These are phyloP conservation scores for Rubus parviflorus DNA, from an alignment of 306 rosid species.

Conservation along the genomic window DNA sequence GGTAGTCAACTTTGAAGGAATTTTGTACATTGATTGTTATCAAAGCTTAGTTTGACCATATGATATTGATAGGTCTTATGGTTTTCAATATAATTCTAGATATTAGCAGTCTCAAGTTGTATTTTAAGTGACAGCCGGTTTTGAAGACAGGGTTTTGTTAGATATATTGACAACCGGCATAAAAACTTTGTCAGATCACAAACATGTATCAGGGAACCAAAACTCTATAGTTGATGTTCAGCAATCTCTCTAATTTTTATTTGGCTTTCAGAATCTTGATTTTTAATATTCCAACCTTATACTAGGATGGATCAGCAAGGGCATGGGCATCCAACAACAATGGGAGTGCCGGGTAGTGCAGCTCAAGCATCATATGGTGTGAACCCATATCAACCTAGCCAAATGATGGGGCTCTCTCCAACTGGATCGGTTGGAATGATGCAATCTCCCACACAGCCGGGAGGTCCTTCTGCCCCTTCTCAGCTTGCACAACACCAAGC, in stretches of 20 bases:
- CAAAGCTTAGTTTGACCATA: neutral
- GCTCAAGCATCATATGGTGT: slow-evolving; percentile 31
- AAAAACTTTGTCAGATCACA: neutral
- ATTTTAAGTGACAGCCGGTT: neutral
- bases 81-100: neutral
- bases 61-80: neutral
- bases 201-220: neutral
- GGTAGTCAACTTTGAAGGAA: neutral
- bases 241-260: neutral
- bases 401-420: slow-evolving; percentile 29
- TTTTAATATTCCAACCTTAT: neutral
- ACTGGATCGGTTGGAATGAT: slow-evolving; percentile 27
- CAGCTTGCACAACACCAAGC: slow-evolving; percentile 41
- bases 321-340: slow-evolving; percentile 27
- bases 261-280: neutral
- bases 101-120: neutral
- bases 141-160: neutral
- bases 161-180: neutral
- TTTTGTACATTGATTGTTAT: neutral
- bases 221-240: neutral
- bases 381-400: slow-evolving; percentile 40
- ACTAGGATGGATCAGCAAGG: slow-evolving; percentile 53
- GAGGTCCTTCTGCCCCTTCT: slow-evolving; percentile 34
- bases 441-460: slow-evolving; percentile 33
- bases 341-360: slow-evolving; percentile 21